Evolutionary conservation across 2,329 filamentous ascomycete genomes (phyloP).

Genomic region (Fusarium floridanum): DNA sequence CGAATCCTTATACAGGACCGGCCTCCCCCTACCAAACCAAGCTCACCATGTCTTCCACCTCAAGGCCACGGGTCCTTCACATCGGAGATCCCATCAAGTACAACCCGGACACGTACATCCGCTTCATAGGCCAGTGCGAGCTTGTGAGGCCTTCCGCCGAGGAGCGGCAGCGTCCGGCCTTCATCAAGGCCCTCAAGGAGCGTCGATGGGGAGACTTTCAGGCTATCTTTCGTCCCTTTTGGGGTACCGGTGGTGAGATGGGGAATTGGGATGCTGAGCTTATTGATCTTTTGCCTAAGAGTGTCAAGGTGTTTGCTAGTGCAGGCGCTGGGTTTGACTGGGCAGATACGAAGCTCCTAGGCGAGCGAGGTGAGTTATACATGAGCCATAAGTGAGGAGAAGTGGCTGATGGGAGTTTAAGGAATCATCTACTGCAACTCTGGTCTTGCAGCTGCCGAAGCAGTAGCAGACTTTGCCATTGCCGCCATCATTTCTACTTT

Average conservation of each 20-base stretch:
- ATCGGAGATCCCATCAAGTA: constrained; percentile 75
- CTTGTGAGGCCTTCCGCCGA: constrained; percentile 63
- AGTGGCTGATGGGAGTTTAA: constrained; percentile 38
- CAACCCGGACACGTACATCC: constrained; percentile 61
- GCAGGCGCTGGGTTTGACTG: constrained; percentile 77
- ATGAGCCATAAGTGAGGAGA: background rate
- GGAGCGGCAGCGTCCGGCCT: constrained; percentile 65
- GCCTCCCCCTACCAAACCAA: constrained; percentile 53
- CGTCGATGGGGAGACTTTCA: constrained; percentile 67
- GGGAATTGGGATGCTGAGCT: constrained; percentile 73
- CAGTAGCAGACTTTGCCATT: constrained; percentile 78
- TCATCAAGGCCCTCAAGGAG: constrained; percentile 63
- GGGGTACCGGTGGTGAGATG: constrained; percentile 75
- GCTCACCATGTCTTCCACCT: constrained; percentile 34
- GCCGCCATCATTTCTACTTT: constrained; percentile 78
- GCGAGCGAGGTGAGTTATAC: constrained; percentile 63
- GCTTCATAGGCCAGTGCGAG: constrained; percentile 59
- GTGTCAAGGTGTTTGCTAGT: constrained; percentile 72
- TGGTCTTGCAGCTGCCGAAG: constrained; percentile 77
- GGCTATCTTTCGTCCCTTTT: constrained; percentile 71
- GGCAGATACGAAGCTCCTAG: constrained; percentile 73
- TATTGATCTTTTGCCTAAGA: constrained; percentile 66
- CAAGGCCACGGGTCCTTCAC: constrained; percentile 74
- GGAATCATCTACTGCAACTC: constrained; percentile 80
- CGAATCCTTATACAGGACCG: too few relatives aligned